Evolutionary conservation across 2,329 filamentous ascomycete genomes (phyloP).

Genomic region (Arthrinium puccinioides): DNA sequence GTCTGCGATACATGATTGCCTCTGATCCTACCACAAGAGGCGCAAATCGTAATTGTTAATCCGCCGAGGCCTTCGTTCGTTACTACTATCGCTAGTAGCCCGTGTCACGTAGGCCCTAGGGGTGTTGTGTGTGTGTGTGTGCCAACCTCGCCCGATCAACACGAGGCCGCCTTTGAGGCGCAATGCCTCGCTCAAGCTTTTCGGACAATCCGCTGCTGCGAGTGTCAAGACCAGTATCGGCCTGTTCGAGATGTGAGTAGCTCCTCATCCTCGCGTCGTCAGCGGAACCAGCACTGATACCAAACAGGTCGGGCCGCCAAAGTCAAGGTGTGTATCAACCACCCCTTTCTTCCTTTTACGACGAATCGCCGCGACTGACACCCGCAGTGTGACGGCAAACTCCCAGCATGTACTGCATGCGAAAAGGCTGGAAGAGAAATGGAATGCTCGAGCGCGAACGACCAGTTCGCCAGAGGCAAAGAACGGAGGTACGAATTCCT

Average conservation of each 20-base stretch:
- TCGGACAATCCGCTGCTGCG: conserved; percentile 52
- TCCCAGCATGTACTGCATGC: conserved; percentile 91
- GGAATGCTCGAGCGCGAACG: conserved; percentile 89
- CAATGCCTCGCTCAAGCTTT: conserved; percentile 32
- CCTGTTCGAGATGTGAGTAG: conserved; percentile 64
- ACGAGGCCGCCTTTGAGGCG: no score
- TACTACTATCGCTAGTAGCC: no score
- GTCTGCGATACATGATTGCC: no score
- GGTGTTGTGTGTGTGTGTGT: no score
- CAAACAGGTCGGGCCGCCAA: conserved; percentile 70
- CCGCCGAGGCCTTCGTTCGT: no score
- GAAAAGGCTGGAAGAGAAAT: conserved; percentile 81
- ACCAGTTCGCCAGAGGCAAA: conserved; percentile 92
- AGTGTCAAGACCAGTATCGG: conserved; percentile 72
- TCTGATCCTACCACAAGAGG: no score
- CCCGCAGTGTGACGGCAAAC: conserved; percentile 78
- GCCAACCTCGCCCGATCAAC: no score
- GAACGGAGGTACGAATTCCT: conserved; percentile 63
- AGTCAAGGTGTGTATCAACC: conserved; percentile 58
- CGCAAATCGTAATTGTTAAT: no score
- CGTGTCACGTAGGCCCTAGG: no score
- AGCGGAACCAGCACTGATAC: no score
- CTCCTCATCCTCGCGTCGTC: conserved; percentile 2
- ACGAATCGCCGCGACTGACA: conserved; percentile 9
- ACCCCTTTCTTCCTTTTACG: conserved; percentile 2